phyloP scores from a whole-genome alignment of 1,139 yeast species.

The Geotrichum restrictum region DNA sequence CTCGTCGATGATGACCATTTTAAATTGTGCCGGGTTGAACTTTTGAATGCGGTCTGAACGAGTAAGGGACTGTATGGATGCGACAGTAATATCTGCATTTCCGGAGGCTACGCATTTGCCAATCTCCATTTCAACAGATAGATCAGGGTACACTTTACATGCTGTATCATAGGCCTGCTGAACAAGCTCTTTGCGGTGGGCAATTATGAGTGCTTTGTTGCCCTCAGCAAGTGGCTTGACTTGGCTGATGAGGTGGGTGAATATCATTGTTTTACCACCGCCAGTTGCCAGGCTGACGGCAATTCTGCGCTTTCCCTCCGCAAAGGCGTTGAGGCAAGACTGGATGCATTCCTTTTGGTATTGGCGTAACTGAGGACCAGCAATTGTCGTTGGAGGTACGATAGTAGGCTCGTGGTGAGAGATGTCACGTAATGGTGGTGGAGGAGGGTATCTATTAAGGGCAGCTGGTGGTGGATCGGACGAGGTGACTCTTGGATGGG shows the following conservation, averaged over 20 bases:
- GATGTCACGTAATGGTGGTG: not conserved
- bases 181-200: conserved; percentile 78
- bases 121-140: conserved; percentile 70
- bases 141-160: conserved; percentile 46
- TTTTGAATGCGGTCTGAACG: conserved; percentile 47
- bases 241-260: conserved; percentile 58
- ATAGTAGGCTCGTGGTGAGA: not conserved
- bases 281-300: conserved; percentile 93
- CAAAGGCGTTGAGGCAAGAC: conserved; percentile 50
- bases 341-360: conserved; percentile 73
- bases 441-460: not conserved
- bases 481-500: not conserved
- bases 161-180: conserved; percentile 62
- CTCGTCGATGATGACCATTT: conserved; percentile 79
- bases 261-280: conserved; percentile 91
- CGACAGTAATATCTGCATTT: conserved; percentile 64
- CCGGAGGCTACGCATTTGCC: conserved; percentile 44
- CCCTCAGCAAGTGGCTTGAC: conserved; percentile 46
- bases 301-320: conserved; percentile 50
- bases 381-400: not conserved
- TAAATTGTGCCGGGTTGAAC: conserved; percentile 57
- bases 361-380: conserved; percentile 42
- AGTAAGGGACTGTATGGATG: conserved; percentile 65
- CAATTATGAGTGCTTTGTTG: conserved; percentile 59
- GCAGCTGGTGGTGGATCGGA: not conserved